Evolutionary conservation across 1,139 yeast species (phyloP).

Genomic region (Hansenula sp.): DNA sequence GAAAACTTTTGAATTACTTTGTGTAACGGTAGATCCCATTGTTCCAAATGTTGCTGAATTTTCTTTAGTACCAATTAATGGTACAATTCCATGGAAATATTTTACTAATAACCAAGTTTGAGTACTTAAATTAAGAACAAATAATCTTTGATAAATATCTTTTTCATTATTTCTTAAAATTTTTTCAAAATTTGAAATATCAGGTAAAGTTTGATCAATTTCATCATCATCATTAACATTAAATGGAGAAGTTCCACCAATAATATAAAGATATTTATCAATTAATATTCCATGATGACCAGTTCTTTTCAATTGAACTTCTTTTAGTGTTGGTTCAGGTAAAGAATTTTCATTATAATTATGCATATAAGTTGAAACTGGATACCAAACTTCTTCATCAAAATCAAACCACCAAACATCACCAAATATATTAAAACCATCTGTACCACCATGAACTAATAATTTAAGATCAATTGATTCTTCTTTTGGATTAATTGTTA

Average conservation of each 20-base stretch:
- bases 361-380: constrained; percentile 20
- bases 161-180: background rate
- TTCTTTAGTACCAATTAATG: background rate
- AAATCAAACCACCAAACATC: constrained; percentile 46
- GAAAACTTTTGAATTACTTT: constrained; percentile 10
- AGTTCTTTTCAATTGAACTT: constrained; percentile 11
- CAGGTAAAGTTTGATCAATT: constrained; percentile 3
- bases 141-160: constrained; percentile 6
- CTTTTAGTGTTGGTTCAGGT: background rate
- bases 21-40: constrained; percentile 8
- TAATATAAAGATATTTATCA: constrained; percentile 21
- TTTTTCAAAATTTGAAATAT: constrained; percentile 11
- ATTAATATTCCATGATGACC: constrained; percentile 14
- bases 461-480: constrained; percentile 15
- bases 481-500: background rate
- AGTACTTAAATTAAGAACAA: constrained; percentile 13
- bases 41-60: constrained; percentile 5
- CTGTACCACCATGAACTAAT: constrained; percentile 43
- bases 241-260: constrained; percentile 24
- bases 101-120: constrained; percentile 14
- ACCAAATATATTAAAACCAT: constrained; percentile 32
- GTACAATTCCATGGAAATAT: constrained; percentile 12
- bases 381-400: constrained; percentile 35
- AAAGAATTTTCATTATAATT: constrained; percentile 6
- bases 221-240: constrained; percentile 3